Percentiles rank a stretch among this genome's conserved stretches.
Evolutionary conservation across 148 eudicot genomes (phyloP).

Genomic region (Camellia sinensis): DNA sequence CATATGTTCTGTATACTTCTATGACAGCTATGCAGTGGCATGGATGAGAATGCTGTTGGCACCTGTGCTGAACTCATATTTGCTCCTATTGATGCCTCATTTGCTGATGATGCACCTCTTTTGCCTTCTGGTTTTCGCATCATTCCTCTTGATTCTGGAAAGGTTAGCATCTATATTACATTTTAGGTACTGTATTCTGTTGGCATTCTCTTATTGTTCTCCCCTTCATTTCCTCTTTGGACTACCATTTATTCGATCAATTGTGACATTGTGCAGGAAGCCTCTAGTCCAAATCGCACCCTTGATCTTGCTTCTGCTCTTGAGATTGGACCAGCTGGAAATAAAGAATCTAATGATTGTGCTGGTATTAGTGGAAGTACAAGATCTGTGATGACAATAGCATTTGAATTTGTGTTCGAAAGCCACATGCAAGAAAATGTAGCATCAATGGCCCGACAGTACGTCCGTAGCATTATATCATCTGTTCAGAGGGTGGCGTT

Average conservation of each 20-base stretch:
- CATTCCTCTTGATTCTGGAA: conserved; percentile 82
- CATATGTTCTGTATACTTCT: neutral
- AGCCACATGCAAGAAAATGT: conserved; percentile 96
- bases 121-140: conserved; percentile 95
- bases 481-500: conserved; percentile 96
- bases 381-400: conserved; percentile 95
- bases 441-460: conserved; percentile 90
- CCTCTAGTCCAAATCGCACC: conserved; percentile 90
- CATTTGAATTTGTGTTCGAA: conserved; percentile 94
- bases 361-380: conserved; percentile 39
- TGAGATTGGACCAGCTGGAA: conserved; percentile 72
- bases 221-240: neutral
- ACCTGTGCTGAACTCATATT: conserved; percentile 92
- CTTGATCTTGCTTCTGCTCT: conserved; percentile 97
- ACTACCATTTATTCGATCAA: neutral
- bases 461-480: conserved; percentile 86
- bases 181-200: neutral
- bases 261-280: conserved; percentile 50
- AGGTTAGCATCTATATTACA: conserved; percentile 39
- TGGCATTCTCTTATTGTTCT: neutral
- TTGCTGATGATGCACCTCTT: conserved; percentile 95
- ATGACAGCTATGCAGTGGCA: conserved; percentile 79
- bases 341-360: conserved; percentile 46
- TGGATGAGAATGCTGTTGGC: conserved; percentile 97
- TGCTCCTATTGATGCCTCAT: conserved; percentile 97